A percentile compares a stretch with the other conserved stretches of the same genome.
Evolutionary conservation across 2,329 filamentous ascomycete species (phyloP).

Genomic region (Xylaria sp.): DNA sequence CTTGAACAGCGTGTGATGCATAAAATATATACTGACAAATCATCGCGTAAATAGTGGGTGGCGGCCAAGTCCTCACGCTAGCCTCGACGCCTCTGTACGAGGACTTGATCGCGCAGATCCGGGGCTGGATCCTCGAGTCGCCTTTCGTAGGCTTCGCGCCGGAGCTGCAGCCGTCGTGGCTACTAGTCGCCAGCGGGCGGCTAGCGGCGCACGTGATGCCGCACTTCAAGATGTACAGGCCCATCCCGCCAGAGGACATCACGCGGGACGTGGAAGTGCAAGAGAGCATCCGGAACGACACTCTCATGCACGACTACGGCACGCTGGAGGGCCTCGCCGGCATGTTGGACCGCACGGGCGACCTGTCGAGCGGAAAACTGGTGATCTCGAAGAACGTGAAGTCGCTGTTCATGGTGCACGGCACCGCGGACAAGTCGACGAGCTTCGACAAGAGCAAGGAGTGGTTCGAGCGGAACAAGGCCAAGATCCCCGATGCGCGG

Average conservation of each 20-base stretch:
- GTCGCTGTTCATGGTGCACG: conserved; percentile 78
- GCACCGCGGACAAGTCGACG: conserved; percentile 76
- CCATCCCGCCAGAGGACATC: conserved; percentile 71
- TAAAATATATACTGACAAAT: not conserved
- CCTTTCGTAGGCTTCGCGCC: conserved; percentile 81
- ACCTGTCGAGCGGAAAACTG: conserved; percentile 64
- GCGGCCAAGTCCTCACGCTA: conserved; percentile 76
- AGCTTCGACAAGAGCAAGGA: conserved; percentile 71
- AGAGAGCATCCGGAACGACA: conserved; percentile 70
- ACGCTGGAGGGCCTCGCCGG: conserved; percentile 83
- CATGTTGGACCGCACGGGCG: conserved; percentile 77
- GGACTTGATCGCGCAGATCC: conserved; percentile 67
- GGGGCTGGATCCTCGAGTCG: conserved; percentile 79
- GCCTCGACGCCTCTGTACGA: conserved; percentile 60
- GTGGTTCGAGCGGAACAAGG: conserved; percentile 66
- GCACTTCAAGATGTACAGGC: conserved; percentile 71
- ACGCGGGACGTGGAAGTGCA: conserved; percentile 73
- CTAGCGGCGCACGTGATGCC: conserved; percentile 76
- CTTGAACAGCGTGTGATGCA: no score
- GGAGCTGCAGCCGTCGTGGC: conserved; percentile 67
- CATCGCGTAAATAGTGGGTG: conserved; percentile 67
- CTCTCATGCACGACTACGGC: conserved; percentile 81
- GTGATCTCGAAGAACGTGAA: conserved; percentile 59
- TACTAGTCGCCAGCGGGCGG: conserved; percentile 73
- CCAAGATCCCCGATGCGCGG: conserved; percentile 71